Evolutionary conservation across 345 rosid species (phyloP).

Genomic region (Lumnitzera racemosa): DNA sequence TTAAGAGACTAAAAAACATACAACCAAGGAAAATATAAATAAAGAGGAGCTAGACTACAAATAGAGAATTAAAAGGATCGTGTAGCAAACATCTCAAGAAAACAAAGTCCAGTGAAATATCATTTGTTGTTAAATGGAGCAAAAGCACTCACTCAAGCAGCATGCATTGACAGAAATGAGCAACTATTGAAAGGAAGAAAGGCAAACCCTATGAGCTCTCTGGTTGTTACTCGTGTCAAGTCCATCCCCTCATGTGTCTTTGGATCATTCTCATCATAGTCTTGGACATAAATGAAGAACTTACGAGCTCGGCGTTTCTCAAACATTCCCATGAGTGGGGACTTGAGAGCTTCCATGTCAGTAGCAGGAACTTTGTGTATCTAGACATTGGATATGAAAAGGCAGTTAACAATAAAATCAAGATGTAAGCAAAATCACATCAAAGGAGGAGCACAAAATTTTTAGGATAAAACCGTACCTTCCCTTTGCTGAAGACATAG

Average conservation of each 20-base stretch:
- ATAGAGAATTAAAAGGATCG: too few species aligned
- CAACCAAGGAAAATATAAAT: too few species aligned
- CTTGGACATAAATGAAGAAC: conserved; percentile 84
- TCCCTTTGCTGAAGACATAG: conserved; percentile 82
- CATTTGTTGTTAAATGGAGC: too few species aligned
- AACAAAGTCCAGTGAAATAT: too few species aligned
- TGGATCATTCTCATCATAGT: conserved; percentile 71
- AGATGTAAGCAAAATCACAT: background rate
- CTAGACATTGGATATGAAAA: conserved; percentile 22
- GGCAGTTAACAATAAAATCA: conserved; percentile 2
- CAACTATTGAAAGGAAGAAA: conserved; percentile 7
- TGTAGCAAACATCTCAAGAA: too few species aligned
- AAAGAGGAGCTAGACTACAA: too few species aligned
- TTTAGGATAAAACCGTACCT: conserved; percentile 38
- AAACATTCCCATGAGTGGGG: conserved; percentile 97
- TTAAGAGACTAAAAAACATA: background rate
- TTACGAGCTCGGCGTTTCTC: conserved; percentile 97
- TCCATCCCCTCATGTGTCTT: conserved; percentile 95
- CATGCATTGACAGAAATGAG: background rate
- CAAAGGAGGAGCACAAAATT: background rate
- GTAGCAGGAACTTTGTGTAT: conserved; percentile 97
- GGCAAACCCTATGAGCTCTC: conserved; percentile 76
- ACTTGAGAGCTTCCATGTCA: conserved; percentile 90
- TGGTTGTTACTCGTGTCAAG: conserved; percentile 78
- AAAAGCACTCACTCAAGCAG: background rate